Evolutionary conservation across 1,284 basidiomycete species (phyloP).

Genomic region (Sporisorium iseilematis-ciliati): DNA sequence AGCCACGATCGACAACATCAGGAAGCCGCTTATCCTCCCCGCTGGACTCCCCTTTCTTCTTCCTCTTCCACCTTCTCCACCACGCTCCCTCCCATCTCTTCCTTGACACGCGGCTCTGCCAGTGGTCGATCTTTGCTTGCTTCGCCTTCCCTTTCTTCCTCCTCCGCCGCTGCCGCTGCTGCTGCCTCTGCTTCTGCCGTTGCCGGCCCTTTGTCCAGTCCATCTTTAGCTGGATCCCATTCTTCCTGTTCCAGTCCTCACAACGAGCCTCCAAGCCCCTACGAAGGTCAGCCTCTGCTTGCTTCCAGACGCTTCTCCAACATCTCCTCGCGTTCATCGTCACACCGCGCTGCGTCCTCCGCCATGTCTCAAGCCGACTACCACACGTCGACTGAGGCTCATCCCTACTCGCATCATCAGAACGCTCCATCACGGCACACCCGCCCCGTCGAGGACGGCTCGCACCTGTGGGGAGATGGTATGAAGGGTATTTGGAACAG

Average conservation of each 20-base stretch:
- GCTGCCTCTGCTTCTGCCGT: not conserved
- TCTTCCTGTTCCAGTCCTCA: constrained; percentile 21
- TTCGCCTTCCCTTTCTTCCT: constrained; percentile 11
- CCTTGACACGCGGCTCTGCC: constrained; percentile 1
- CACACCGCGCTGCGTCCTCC: not conserved
- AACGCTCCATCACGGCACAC: constrained; percentile 12
- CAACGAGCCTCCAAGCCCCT: constrained; percentile 30
- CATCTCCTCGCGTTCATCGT: constrained; percentile 12
- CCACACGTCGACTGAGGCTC: constrained; percentile 3
- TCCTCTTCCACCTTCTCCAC: constrained; percentile 7
- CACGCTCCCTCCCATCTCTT: constrained; percentile 30
- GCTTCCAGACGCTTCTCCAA: constrained; percentile 10
- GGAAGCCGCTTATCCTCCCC: constrained; percentile 16
- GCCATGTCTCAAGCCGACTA: constrained; percentile 9
- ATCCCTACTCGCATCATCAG: constrained; percentile 17
- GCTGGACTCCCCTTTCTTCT: constrained; percentile 10
- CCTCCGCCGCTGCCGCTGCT: not conserved
- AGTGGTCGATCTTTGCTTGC: constrained; percentile 17
- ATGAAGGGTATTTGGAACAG: constrained; percentile 53
- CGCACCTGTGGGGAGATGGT: constrained; percentile 46
- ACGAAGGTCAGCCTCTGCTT: constrained; percentile 37
- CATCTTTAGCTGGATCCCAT: constrained; percentile 19
- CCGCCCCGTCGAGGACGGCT: constrained; percentile 36
- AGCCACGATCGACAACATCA: constrained; percentile 17
- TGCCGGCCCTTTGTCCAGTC: constrained; percentile 8